Conservation (phyloP, 2,329 filamentous ascomycete species). For the Cercospora sp. region DNA sequence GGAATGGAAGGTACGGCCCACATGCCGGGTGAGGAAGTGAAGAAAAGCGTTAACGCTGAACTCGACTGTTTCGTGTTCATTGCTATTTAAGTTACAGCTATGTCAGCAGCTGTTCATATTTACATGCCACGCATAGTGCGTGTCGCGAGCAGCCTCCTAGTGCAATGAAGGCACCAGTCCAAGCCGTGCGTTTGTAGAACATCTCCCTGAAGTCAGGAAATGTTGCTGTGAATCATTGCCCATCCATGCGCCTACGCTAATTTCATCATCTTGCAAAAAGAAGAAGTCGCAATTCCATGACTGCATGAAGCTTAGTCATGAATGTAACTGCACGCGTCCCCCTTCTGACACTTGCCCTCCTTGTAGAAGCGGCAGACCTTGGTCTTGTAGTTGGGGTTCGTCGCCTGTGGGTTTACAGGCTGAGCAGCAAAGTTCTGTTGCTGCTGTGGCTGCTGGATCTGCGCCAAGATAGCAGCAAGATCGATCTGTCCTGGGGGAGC, state of each 20-base stretch:
- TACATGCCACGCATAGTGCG: neutral
- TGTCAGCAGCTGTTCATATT: neutral
- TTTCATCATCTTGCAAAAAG: conserved; percentile 4
- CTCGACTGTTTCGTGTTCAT: neutral
- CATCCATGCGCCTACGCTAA: conserved; percentile 18
- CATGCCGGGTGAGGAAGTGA: neutral
- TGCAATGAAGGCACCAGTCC: neutral
- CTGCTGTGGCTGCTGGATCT: conserved; percentile 25
- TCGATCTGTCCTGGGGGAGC: conserved; percentile 26
- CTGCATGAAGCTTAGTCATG: conserved; percentile 30
- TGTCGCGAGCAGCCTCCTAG: neutral
- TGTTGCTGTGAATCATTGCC: neutral
- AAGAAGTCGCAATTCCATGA: neutral
- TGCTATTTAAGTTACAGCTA: neutral
- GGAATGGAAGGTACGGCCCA: neutral
- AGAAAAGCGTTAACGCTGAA: neutral
- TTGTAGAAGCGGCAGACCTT: conserved; percentile 55
- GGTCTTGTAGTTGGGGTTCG: conserved; percentile 37
- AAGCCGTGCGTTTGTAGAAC: neutral
- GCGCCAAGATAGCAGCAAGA: conserved; percentile 36
- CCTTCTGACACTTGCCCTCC: conserved; percentile 56
- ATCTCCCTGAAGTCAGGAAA: neutral
- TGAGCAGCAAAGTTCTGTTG: conserved; percentile 38
- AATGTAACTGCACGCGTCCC: conserved; percentile 37
- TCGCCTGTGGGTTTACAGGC: conserved; percentile 29